Evolutionary conservation across 2,329 filamentous ascomycete genomes (phyloP), one percentile per base, ranked within the genome.

Genomic region (Nothophaeocryptopus gaeumannii): DNA sequence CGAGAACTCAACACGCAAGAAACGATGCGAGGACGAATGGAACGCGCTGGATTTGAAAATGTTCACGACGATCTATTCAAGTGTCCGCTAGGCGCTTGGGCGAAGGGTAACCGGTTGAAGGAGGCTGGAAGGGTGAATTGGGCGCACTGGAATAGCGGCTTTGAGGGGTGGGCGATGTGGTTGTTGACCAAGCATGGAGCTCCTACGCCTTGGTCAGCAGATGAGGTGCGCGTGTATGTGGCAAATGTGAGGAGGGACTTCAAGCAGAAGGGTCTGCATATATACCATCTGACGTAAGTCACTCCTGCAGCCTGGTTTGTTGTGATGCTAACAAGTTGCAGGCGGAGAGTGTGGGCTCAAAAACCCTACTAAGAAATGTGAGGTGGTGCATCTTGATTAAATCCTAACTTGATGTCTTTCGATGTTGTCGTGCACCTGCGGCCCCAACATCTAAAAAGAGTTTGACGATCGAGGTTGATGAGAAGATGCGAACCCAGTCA

Each of bases 221-320:
- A 69, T 5, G 69, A 73, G 45, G 69, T 73, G 10, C 67, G 72
- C 43, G 71, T 73, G 13, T 73, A 72, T 45, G 63, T 74, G 14
- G 70, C 72, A 2, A 63, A 69, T 33, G 64, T 74, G 8, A 59
- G 71, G 38, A 70, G 69, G 45, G 61, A 53, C 16, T 35, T 53
- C 44, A 49, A 53, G 45, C 45, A 46, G 35, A 53, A 49, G 14
- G 36, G 37, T 5, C 40, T 53, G 16, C 50, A 53, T 32, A 48
- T 53, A 11, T 53, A 53, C 32, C 50, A 53, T 38, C 16, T 53
- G 30, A 53, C 50, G 50, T 53, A 41, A 45, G 50, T 49, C 8
- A 40, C 12, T 37, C 34, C 2, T 14, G 29, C 29, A n/a, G 14
- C 12, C 3, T 11, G 26, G 16, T 7, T 8, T 44, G 34, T 13